phyloP scores from a whole-genome alignment of 805 yeast genomes.

The Vanderwaltozyma verrucispora region DNA sequence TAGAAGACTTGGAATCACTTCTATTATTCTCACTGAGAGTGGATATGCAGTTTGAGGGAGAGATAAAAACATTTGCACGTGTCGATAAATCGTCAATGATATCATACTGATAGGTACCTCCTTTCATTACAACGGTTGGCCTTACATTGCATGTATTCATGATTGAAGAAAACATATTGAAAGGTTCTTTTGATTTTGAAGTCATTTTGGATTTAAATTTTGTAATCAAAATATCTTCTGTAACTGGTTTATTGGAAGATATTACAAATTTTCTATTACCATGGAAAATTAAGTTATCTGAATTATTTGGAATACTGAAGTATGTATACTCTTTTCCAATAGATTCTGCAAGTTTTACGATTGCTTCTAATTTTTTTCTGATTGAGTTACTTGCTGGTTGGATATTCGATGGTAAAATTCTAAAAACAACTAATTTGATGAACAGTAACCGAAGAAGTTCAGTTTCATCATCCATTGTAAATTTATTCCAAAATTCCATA shows the following conservation, averaged over 20 bases:
- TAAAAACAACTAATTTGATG: conserved; percentile 10
- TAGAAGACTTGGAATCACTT: too few relatives aligned
- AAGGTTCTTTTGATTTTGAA: not conserved
- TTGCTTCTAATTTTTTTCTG: not conserved
- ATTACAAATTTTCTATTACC: conserved; percentile 18
- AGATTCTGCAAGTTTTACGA: not conserved
- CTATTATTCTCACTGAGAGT: too few relatives aligned
- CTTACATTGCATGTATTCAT: conserved; percentile 10
- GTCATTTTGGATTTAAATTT: not conserved
- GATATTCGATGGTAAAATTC: conserved; percentile 6
- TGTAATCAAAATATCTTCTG: conserved; percentile 9
- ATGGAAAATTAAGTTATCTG: conserved; percentile 13
- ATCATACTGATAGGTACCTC: conserved; percentile 21
- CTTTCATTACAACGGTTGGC: conserved; percentile 10
- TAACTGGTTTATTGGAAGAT: conserved; percentile 6
- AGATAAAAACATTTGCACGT: not conserved
- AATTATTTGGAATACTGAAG: not conserved
- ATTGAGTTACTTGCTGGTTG: conserved; percentile 3
- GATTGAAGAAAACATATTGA: conserved; percentile 10
- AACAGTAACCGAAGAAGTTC: conserved; percentile 6
- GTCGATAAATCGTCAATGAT: conserved; percentile 12
- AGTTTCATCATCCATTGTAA: conserved; percentile 13
- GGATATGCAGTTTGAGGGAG: too few relatives aligned
- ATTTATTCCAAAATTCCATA: conserved; percentile 9
- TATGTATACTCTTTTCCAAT: not conserved